These are phyloP conservation scores for Podila epigama DNA, from an alignment of 192 early-diverging fungal species.

Conservation along the genomic window DNA sequence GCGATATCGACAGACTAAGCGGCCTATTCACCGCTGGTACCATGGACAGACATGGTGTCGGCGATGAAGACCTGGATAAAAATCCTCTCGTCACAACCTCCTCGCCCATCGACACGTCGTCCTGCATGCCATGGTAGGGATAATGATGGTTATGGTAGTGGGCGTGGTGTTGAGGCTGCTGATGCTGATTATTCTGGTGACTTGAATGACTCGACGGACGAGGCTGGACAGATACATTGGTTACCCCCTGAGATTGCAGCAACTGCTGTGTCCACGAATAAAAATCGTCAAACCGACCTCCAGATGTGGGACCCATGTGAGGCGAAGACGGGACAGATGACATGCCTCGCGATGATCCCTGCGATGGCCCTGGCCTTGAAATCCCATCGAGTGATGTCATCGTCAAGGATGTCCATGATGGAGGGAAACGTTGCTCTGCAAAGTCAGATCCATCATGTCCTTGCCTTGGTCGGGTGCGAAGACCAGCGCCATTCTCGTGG, in stretches of 20 bases:
- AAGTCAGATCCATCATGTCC: neutral
- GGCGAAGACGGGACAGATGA: no score
- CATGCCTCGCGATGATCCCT: neutral
- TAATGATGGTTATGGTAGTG: neutral
- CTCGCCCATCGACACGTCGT: conserved; percentile 42
- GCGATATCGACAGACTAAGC: conserved; percentile 36
- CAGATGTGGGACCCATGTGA: no score
- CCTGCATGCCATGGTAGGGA: conserved; percentile 3
- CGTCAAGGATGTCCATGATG: conserved; percentile 18
- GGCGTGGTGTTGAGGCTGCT: neutral
- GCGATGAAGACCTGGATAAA: conserved; percentile 30
- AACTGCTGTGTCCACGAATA: conserved; percentile 28
- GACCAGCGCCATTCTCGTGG: neutral
- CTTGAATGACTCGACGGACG: conserved; percentile 15
- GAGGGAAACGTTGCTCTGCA: neutral
- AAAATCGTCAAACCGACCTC: conserved; percentile 4
- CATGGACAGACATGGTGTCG: conserved; percentile 39
- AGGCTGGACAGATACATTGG: conserved; percentile 4
- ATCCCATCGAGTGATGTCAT: conserved; percentile 35
- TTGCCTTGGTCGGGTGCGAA: neutral
- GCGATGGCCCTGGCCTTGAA: neutral
- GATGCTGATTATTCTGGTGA: conserved; percentile 7
- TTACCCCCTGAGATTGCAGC: conserved; percentile 12
- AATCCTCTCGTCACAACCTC: conserved; percentile 6
- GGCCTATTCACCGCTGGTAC: conserved; percentile 25